phyloP scores from a whole-genome alignment of 2,329 filamentous ascomycete species.

The Chalaropsis ovoidea region DNA sequence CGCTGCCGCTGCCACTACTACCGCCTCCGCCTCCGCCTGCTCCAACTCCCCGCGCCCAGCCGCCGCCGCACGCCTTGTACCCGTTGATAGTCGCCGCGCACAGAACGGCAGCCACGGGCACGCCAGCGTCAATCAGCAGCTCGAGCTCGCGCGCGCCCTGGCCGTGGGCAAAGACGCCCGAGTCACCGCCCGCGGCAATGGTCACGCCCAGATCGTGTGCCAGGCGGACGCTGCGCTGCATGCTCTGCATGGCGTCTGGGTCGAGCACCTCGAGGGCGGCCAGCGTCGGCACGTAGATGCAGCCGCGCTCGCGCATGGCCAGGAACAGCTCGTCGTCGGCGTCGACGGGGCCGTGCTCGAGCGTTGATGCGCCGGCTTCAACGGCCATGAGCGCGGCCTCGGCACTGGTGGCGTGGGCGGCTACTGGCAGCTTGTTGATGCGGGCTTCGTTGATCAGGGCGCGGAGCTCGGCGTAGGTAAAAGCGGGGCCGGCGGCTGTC shows the following conservation, averaged over 20 bases:
- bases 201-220: conserved; percentile 41
- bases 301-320: conserved; percentile 37
- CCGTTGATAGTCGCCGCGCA: conserved; percentile 43
- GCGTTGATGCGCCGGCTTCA: conserved; percentile 38
- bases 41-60: conserved; percentile 32
- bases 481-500: conserved; percentile 39
- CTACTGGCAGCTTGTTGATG: conserved; percentile 36
- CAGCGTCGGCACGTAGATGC: conserved; percentile 46
- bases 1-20: conserved; percentile 14
- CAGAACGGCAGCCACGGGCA: conserved; percentile 42
- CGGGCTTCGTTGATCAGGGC: conserved; percentile 41
- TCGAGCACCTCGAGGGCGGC: conserved; percentile 36
- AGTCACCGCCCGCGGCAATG: conserved; percentile 45
- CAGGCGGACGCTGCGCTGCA: conserved; percentile 36
- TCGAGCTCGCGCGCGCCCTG: conserved; percentile 45
- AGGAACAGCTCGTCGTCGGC: conserved; percentile 35
- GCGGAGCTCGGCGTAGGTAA: conserved; percentile 42
- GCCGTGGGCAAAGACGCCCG: conserved; percentile 45
- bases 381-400: conserved; percentile 39
- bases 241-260: conserved; percentile 28
- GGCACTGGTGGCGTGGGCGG: conserved; percentile 36
- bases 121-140: conserved; percentile 42
- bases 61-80: conserved; percentile 46
- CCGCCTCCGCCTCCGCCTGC: background rate
- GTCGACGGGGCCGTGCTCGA: conserved; percentile 39